A percentile compares a stretch with the other conserved stretches of the same genome.
These are phyloP conservation scores for Vigna unguiculata DNA, from an alignment of 306 rosid genomes.

Conservation along the genomic window DNA sequence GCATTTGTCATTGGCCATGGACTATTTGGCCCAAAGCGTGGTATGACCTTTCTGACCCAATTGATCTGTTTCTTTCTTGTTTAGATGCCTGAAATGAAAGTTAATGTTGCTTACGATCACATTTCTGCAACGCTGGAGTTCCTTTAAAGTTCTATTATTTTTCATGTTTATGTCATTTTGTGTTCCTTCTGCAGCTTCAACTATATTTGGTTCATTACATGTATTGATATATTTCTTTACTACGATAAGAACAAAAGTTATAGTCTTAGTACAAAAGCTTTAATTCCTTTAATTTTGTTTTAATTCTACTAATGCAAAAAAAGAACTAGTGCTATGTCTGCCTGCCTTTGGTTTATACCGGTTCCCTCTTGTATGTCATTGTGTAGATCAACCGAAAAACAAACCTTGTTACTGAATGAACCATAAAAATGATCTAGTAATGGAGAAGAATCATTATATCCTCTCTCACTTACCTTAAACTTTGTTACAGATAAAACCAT, in stretches of 20 bases:
- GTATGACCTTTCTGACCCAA: constrained; percentile 51
- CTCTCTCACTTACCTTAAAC: not conserved
- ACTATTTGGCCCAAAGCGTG: constrained; percentile 89
- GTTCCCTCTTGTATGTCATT: constrained; percentile 10
- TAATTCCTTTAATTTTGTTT: no score
- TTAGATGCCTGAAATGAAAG: constrained; percentile 33
- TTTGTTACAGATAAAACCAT: constrained; percentile 2
- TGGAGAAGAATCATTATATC: not conserved
- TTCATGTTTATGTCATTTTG: constrained; percentile 7
- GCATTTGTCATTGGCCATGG: constrained; percentile 90
- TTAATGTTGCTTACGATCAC: constrained; percentile 14
- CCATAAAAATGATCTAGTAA: constrained; percentile 1
- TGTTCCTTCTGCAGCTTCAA: constrained; percentile 11
- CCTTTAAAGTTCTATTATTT: constrained; percentile 12
- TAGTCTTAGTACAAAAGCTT: no score
- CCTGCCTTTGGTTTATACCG: constrained; percentile 1
- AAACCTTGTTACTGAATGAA: not conserved
- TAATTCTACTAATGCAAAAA: not conserved
- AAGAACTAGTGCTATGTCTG: constrained; percentile 14
- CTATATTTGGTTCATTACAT: not conserved
- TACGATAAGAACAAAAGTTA: no score
- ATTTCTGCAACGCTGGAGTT: not conserved
- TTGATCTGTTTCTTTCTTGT: constrained; percentile 33
- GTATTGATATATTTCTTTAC: no score
- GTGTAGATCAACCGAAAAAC: constrained; percentile 7